Conservation (phyloP, 139 green algal genomes). For the Limnomonas spitsbergensis region DNA sequence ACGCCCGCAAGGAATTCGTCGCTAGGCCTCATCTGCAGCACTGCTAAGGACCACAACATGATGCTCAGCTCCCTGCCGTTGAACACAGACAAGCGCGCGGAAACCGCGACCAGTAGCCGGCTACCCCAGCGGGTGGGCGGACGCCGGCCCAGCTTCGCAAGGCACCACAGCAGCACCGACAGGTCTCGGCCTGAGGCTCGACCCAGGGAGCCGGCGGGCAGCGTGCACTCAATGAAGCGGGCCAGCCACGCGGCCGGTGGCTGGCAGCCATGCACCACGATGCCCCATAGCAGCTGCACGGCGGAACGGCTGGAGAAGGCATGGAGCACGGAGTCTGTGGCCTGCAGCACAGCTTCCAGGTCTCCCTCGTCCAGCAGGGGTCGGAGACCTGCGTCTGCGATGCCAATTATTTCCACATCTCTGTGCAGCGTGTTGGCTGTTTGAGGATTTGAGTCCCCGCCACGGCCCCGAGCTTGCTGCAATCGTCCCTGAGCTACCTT, state of each 20-base stretch:
- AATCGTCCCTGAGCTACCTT: background rate
- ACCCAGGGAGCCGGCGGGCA: background rate
- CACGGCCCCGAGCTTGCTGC: background rate
- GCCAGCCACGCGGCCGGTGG: background rate
- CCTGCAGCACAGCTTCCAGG: background rate
- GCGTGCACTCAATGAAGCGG: background rate
- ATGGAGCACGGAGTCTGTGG: background rate
- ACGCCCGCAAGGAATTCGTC: background rate
- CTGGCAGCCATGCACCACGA: background rate
- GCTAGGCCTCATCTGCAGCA: background rate
- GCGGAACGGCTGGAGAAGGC: background rate
- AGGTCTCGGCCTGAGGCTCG: background rate
- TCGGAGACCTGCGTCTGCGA: background rate
- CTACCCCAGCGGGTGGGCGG: background rate
- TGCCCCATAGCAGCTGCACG: slow-evolving; percentile 4
- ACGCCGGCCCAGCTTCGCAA: background rate
- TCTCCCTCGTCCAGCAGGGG: background rate
- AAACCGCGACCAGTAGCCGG: background rate
- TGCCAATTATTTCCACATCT: background rate
- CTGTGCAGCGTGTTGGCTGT: background rate
- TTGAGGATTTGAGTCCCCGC: too few relatives aligned
- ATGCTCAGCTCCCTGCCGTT: background rate
- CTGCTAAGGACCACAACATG: background rate
- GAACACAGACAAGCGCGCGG: background rate
- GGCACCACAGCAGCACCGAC: slow-evolving; percentile 8